Conservation (phyloP, 345 rosid species). For the Gossypium turneri region DNA sequence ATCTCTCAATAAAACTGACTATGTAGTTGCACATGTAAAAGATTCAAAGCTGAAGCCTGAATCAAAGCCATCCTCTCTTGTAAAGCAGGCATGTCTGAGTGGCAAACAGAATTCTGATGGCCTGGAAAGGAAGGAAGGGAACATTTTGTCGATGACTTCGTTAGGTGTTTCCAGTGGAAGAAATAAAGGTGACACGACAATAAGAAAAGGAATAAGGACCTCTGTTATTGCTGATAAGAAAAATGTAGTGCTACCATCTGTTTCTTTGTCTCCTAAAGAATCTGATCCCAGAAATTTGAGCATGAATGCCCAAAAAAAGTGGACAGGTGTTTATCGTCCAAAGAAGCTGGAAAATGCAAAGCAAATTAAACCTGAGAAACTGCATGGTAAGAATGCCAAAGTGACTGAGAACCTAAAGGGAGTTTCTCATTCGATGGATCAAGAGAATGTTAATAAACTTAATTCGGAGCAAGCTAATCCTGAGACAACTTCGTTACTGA, state of each 20-base stretch:
- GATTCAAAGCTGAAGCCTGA: conserved; percentile 15
- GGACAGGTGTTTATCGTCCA: conserved; percentile 12
- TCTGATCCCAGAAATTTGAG: conserved; percentile 23
- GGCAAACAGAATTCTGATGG: conserved; percentile 11
- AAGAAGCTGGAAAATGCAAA: conserved; percentile 18
- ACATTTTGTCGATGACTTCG: conserved; percentile 7
- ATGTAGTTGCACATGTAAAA: conserved; percentile 4
- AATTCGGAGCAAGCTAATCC: conserved; percentile 18
- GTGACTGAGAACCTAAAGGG: conserved; percentile 18
- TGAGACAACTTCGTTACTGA: conserved; percentile 44
- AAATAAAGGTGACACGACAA: conserved; percentile 22
- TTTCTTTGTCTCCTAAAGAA: conserved; percentile 18
- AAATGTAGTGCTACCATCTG: background rate
- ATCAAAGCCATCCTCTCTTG: conserved; percentile 9
- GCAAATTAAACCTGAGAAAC: conserved; percentile 18
- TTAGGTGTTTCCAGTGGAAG: conserved; percentile 16
- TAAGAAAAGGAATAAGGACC: conserved; percentile 18
- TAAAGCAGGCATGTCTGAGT: conserved; percentile 16
- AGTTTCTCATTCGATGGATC: conserved; percentile 23
- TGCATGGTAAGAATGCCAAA: conserved; percentile 13
- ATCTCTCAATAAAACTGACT: conserved; percentile 9
- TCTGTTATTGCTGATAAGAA: conserved; percentile 22
- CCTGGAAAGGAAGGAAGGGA: conserved; percentile 12
- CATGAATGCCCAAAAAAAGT: conserved; percentile 14
- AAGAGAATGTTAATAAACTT: conserved; percentile 13